phyloP scores from a whole-genome alignment of 371 early-diverging fungal species.

The Vairimorpha apis region DNA sequence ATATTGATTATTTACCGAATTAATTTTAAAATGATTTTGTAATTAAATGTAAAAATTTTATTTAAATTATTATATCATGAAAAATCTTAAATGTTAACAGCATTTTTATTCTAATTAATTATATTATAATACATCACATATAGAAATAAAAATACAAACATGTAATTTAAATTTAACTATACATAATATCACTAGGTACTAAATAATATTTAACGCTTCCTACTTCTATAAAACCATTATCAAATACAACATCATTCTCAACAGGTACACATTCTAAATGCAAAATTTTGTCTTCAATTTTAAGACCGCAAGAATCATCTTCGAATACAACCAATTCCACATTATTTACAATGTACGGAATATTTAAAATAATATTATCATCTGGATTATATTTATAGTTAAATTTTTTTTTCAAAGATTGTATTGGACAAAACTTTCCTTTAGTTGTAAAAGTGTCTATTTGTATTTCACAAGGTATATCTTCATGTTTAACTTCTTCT shows the following conservation, averaged over 20 bases:
- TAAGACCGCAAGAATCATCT: slow-evolving; percentile 30
- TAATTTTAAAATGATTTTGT: no score
- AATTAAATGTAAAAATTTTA: no score
- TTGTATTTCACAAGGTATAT: neutral
- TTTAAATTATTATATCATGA: no score
- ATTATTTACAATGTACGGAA: neutral
- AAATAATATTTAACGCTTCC: neutral
- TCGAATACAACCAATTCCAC: slow-evolving; percentile 19
- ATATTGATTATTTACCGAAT: no score
- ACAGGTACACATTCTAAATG: neutral
- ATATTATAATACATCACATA: neutral
- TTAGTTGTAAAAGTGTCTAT: slow-evolving; percentile 11
- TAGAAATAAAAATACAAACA: neutral
- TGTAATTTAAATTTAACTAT: neutral
- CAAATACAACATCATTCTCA: slow-evolving; percentile 10
- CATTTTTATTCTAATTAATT: neutral
- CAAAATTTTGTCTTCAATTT: neutral
- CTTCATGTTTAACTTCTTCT: slow-evolving; percentile 23
- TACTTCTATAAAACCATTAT: neutral
- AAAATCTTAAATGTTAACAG: neutral
- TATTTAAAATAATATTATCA: slow-evolving; percentile 5
- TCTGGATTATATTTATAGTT: slow-evolving; percentile 7
- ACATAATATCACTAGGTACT: neutral
- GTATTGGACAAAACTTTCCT: slow-evolving; percentile 2
- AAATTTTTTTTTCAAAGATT: neutral